Base-by-base conservation (phyloP, 768 basidiomycete species). In the Boletus rubescentipes region DNA sequence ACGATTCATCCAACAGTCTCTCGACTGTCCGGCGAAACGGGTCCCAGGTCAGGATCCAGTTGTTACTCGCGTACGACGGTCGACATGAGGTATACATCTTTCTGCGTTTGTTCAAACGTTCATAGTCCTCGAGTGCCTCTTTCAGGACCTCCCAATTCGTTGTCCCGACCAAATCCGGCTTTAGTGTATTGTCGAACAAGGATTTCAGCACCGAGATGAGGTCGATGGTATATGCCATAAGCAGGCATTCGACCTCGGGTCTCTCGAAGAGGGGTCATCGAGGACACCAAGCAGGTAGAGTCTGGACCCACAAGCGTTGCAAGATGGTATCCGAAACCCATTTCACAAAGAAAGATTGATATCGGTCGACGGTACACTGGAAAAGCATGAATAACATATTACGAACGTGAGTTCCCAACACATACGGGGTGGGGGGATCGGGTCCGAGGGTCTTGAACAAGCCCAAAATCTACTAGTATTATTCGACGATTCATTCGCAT, bases 121-220 rank as follows among this genome's bases (percentile, higher is more conserved):
- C 39, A 41, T 51, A 52, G 11, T 36, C 21, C 23, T 56, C 55
- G 23, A 56, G 53, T 7, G 35, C 51, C 30, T 47, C 35, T 30
- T 43, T 52, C 4, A 56, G 23, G 15, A 47, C 46, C 9, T 43
- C 54, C 54, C 50, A 55, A 9, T 55, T 37, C 2, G 50, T 32
- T 16, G 23, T 52, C 3, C 50, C 54, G n/a, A 45, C 50, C 29
- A 55, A 16, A 51, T 55, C 34, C 10, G 54, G 54, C 8, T 46
- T 47, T 6, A 56, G 21, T 8, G 51, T 56, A 18, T 47, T 36
- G 21, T 52, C 45, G 20, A 55, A 56, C 18, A 53, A 9, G 0
- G 35, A 32, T 12, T 12, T 38, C 40, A 53, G 18, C 10, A 52
- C 41, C 4, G 35, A 55, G 15, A 52, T 37, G 9, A 52, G 50